Evolutionary conservation across 148 eudicot genomes (phyloP).

Genomic region (Rhododendron kiyosumense): DNA sequence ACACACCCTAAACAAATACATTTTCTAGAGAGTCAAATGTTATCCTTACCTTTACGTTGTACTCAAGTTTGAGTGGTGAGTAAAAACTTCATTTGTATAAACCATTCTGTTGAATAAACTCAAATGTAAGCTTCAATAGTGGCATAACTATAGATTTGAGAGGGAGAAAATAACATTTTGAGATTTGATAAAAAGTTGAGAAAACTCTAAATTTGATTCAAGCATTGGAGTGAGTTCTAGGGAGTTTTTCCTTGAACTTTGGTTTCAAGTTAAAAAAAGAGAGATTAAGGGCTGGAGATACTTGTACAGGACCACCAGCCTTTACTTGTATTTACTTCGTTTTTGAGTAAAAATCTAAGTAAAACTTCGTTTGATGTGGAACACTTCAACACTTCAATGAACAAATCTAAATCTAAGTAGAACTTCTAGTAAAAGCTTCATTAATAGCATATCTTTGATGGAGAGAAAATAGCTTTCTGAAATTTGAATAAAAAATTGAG

Average conservation of each 20-base stretch:
- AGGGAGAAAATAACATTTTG: background rate
- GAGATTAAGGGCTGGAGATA: background rate
- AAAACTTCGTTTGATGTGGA: background rate
- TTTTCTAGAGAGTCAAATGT: background rate
- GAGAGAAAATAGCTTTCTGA: background rate
- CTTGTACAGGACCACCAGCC: background rate
- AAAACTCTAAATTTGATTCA: too few species aligned
- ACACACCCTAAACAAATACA: background rate
- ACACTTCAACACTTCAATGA: too few species aligned
- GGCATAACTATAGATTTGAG: background rate
- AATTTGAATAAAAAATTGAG: too few species aligned
- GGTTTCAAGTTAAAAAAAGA: background rate
- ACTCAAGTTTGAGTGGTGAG: background rate
- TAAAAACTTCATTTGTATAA: background rate
- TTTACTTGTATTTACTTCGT: background rate
- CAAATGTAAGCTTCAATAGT: too few species aligned
- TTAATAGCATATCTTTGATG: background rate
- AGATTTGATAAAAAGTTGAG: too few species aligned
- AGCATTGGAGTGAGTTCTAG: too few species aligned
- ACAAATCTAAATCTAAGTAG: background rate
- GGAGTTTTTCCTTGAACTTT: too few species aligned
- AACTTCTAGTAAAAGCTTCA: background rate
- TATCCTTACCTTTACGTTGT: background rate
- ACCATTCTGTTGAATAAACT: background rate
- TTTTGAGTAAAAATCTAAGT: background rate